A percentile compares a stretch with the other conserved stretches of the same genome.
phyloP scores from a whole-genome alignment of 2,329 filamentous ascomycete species.

The Aspergillus fijiensis region DNA sequence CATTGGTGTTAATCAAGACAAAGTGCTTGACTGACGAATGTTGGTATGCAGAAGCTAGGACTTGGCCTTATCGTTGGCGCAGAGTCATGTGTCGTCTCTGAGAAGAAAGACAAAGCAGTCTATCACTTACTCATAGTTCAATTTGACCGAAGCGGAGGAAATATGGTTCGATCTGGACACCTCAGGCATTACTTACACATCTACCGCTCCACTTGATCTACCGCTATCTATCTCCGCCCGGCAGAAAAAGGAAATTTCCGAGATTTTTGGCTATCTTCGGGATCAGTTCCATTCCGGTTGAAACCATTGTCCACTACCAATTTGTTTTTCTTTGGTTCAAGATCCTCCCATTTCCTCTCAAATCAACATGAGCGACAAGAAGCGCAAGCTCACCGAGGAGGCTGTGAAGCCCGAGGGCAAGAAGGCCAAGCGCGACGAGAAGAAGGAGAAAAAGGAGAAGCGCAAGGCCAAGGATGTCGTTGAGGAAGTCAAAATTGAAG shows the following conservation, averaged over 20 bases:
- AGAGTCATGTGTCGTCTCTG: no score
- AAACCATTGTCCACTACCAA: constrained; percentile 4
- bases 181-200: background rate
- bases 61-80: no score
- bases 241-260: constrained; percentile 33
- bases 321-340: background rate
- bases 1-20: no score
- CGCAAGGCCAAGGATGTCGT: constrained; percentile 15
- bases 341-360: background rate
- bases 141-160: background rate
- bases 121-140: background rate
- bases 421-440: constrained; percentile 35
- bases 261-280: constrained; percentile 11
- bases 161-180: background rate
- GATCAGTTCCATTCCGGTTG: constrained; percentile 21
- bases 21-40: no score
- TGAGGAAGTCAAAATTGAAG: constrained; percentile 11
- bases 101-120: no score
- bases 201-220: constrained; percentile 8
- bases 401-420: constrained; percentile 30
- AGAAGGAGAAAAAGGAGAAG: constrained; percentile 26
- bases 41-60: no score
- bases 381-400: constrained; percentile 40
- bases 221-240: constrained; percentile 24
- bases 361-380: constrained; percentile 37